These are phyloP conservation scores for Verticillium tricorpus DNA, from an alignment of 2,329 filamentous ascomycete species.

Conservation along the genomic window DNA sequence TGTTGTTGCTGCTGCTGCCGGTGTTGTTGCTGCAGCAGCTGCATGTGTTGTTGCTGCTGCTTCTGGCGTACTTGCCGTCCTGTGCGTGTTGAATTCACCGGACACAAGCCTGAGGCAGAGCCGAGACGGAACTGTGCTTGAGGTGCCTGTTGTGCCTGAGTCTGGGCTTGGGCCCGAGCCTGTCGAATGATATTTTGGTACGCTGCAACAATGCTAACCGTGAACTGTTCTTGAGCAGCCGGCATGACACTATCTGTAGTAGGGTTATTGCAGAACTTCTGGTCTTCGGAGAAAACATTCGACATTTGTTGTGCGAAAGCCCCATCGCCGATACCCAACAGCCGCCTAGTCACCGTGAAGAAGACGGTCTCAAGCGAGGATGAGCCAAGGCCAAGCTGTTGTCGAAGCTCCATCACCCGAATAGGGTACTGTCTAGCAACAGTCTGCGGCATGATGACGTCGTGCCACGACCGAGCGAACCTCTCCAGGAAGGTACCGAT, in stretches of 20 bases:
- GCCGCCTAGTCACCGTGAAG: slow-evolving; percentile 45
- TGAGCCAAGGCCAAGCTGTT: slow-evolving; percentile 43
- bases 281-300: slow-evolving; percentile 20
- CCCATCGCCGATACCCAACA: slow-evolving; percentile 34
- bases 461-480: slow-evolving; percentile 25
- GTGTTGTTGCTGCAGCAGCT: too few relatives aligned
- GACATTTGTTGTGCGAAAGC: slow-evolving; percentile 27
- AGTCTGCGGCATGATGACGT: slow-evolving; percentile 27
- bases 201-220: not conserved
- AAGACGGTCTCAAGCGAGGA: slow-evolving; percentile 47
- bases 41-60: too few relatives aligned
- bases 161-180: not conserved
- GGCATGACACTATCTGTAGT: not conserved
- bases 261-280: not conserved
- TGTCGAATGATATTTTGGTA: not conserved
- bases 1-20: too few relatives aligned
- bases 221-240: not conserved
- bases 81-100: not conserved
- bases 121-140: not conserved
- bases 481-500: not conserved
- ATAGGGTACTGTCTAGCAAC: slow-evolving; percentile 42
- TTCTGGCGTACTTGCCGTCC: too few relatives aligned
- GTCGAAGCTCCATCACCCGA: slow-evolving; percentile 50
- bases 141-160: not conserved
- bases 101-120: not conserved